Evolutionary conservation across 345 rosid genomes (phyloP), one percentile per base, ranked within the genome.

Genomic region (Heritiera fomes): DNA sequence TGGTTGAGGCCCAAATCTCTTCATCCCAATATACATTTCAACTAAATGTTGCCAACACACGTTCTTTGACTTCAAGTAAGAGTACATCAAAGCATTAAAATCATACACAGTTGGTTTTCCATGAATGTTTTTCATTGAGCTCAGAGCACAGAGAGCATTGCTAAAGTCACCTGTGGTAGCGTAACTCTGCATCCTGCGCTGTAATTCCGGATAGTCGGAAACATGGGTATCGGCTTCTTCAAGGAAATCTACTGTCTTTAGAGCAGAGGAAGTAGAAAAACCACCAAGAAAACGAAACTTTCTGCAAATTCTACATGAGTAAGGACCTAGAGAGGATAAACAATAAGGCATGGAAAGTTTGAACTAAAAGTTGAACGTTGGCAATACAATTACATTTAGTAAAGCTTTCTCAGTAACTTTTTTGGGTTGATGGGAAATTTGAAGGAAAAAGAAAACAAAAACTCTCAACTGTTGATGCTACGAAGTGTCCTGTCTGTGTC

Each of bases 31-130:
- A 46, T 81, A 87, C 65, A 87, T 14, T 32, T 79, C 80, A 20
- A 78, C 6, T 13, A 85, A 60, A 38, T 59, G 66, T 59, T 76
- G 52, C 61, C 78, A 11, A 52, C 34, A 18, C 1, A 73, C 82
- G 34, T 70, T 65, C 8, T 70, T 40, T 12, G 84, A 82, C 73
- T 81, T 87, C 34, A 71, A 68, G 77, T 65, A 83, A 55, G 71
- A 77, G 62, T 74, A 71, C 20, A 84, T 50, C 41, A 87, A 71
- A 59, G 86, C 81, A 81, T 87, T 87, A 60, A 46, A 81, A 75
- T 87, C 87, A 59, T 73, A 34, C 13, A 76, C 83, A 28, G 85
- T 85, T 1, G 83, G 84, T 60, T 75, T 81, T 68, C 85, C 84
- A 45, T 80, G 49, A 8, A 75, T n/a, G 63, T 45, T 34, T 63